Conservation (phyloP, 2,329 filamentous ascomycete genomes). For the Penicillium paneum region DNA sequence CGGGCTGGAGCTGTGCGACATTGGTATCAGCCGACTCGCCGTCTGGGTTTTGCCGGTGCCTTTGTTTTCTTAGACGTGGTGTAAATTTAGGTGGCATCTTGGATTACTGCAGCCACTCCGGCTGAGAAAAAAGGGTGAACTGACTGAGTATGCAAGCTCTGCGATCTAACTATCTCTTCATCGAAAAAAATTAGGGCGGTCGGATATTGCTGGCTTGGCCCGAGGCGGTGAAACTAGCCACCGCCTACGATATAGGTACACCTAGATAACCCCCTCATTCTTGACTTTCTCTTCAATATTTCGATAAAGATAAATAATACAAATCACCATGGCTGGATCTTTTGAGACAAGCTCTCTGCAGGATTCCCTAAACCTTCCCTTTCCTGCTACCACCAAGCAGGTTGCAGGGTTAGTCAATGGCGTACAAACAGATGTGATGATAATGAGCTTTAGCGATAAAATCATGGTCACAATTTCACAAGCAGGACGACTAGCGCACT, state of each 20-base stretch:
- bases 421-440: slow-evolving; percentile 67
- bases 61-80: slow-evolving; percentile 59
- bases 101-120: slow-evolving; percentile 9
- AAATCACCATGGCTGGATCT: slow-evolving; percentile 24
- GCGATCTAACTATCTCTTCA: slow-evolving; percentile 4
- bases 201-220: slow-evolving; percentile 13
- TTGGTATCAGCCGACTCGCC: slow-evolving; percentile 46
- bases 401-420: slow-evolving; percentile 63
- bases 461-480: slow-evolving; percentile 88
- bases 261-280: background rate
- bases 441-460: slow-evolving; percentile 78
- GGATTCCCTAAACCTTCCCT: slow-evolving; percentile 53
- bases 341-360: slow-evolving; percentile 32
- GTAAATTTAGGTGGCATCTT: slow-evolving; percentile 48
- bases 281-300: background rate
- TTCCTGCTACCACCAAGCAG: slow-evolving; percentile 63
- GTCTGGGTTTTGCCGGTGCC: slow-evolving; percentile 38
- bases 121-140: slow-evolving; percentile 10
- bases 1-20: slow-evolving; percentile 41
- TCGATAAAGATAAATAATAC: background rate
- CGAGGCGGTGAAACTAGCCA: slow-evolving; percentile 15
- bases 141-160: slow-evolving; percentile 6
- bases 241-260: slow-evolving; percentile 12
- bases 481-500: slow-evolving; percentile 80
- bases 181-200: slow-evolving; percentile 26